Evolutionary conservation across 495 filamentous ascomycete species (phyloP).

Genomic region (Aspergillus biplanus): DNA sequence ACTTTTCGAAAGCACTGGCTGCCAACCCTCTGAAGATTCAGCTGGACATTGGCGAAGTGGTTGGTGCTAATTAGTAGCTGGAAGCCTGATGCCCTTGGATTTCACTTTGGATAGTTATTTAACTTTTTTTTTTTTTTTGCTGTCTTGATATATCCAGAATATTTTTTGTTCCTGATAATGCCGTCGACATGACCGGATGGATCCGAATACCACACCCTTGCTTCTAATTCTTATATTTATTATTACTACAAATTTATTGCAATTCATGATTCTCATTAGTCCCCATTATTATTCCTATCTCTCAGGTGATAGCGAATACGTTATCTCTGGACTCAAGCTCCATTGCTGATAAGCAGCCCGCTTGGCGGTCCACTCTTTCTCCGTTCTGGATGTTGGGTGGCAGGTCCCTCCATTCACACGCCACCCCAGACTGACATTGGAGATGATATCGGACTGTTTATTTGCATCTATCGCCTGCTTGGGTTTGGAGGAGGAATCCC

Average conservation of each 20-base stretch:
- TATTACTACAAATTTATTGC: neutral
- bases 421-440: neutral
- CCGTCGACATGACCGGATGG: conserved; percentile 15
- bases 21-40: conserved; percentile 40
- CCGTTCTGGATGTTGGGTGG: neutral
- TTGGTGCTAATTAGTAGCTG: conserved; percentile 20
- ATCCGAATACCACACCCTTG: conserved; percentile 13
- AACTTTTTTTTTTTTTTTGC: conserved; percentile 7
- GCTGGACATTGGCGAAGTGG: conserved; percentile 46
- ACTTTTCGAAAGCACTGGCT: conserved; percentile 59
- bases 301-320: neutral
- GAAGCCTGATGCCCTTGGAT: neutral
- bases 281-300: neutral
- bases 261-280: neutral
- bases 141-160: neutral
- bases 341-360: neutral
- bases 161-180: conserved; percentile 12
- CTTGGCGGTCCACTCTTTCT: conserved; percentile 18
- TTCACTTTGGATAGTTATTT: conserved; percentile 4
- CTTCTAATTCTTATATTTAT: neutral
- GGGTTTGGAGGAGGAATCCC: neutral
- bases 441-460: conserved; percentile 14
- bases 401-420: conserved; percentile 3
- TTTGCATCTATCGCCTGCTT: neutral
- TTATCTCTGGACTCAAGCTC: neutral